Base-by-base conservation (phyloP, 2,329 filamentous ascomycete species). In the Colletotrichum lupini region DNA sequence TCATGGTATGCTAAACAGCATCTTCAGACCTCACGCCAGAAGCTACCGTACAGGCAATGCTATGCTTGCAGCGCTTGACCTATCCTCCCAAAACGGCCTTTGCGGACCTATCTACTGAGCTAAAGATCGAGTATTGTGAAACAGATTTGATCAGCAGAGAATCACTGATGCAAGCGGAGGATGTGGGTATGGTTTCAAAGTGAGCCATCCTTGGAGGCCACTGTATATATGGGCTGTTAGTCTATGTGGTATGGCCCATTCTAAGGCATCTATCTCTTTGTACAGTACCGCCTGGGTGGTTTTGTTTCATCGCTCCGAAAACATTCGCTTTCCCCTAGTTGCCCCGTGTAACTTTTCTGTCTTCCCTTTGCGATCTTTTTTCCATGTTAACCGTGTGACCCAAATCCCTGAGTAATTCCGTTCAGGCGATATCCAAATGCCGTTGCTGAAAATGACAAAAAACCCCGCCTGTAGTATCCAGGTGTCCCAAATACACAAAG, bases 231-330 rank as follows among this genome's bases (percentile, higher is more conserved):
- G 32, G 32, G 58, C 7, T 57, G 37, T 22, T 30, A 37, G 42
- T 59, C 59, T 64, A 64, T 56, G 9, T 46, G 19, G 5, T 35
- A 5, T 22, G n/a, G 46, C 30, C 37, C 14, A 28, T 53, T 73
- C 59, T 69, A 66, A 66, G 35, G 60, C 12, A 12, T 71, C 71
- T 73, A 66, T 58, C 26, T 37, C 56, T 61, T 61, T 71, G 67
- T 73, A 71, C 71, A 28, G 9, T 24, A 32, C 60, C 53, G 22
- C 49, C 46, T 4, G n/a, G 32, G 46, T 49, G 19, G 28, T 4
- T 28, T 32, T 9, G 5, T 24, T 49, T 60, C 49, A 12, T 32
- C n/a, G 46, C 58, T 28, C 35, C 35, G n/a, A 19, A 64, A 35
- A 26, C 46, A 35, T 56, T 26, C 60, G 30, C 58, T 63, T 53